Evolutionary conservation across 1,284 basidiomycete species (phyloP), one percentile per base, ranked within the genome.

Genomic region (Fomitiporia mediterranea): DNA sequence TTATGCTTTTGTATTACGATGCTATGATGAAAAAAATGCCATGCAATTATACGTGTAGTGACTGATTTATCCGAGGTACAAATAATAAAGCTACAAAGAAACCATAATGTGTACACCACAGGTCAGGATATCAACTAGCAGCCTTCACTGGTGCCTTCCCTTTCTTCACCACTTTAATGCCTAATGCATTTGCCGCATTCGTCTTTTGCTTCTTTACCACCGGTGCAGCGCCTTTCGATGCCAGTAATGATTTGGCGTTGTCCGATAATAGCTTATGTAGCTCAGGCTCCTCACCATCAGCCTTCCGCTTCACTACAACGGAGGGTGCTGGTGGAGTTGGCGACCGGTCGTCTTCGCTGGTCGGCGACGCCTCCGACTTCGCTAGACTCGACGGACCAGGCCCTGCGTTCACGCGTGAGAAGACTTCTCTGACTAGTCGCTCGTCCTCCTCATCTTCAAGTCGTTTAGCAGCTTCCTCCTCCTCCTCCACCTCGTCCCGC

Each of bases 361-460:
- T 68, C 37, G 64, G 59, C 52, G 69, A 63, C 37, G 65, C 58
- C 21, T 66, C 61, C 38, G 63, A 59, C 15, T 69, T 67, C 19
- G 66, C 63, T 49, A 57, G 62, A 1, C 63, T 58, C 9, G 68
- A 58, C 4, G 67, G 64, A 9, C 62, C 66, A 1, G 79, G 71
- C 54, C 64, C 62, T 6, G 62, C 60, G 19, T 78, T 67, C 6
- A 92, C 77, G 70, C 88, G 91, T 42, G 88, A 79, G 68, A 99
- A 99, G 48, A 93, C 89, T 66, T 91, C 82, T 58, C 85, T 77
- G 19, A 98, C 91, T 21, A 94, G 72, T 65, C 79, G 83, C 71
- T 99, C 95, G 67, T 98, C 96, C 70, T 98, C 95, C 60, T 94
- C 91, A 60, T 94, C 87, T 53, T 90, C 80, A 42, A 75, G 71